A percentile compares a stretch with the other conserved stretches of the same genome.
Conservation (phyloP, 768 basidiomycete species). For the Calocybe indica region DNA sequence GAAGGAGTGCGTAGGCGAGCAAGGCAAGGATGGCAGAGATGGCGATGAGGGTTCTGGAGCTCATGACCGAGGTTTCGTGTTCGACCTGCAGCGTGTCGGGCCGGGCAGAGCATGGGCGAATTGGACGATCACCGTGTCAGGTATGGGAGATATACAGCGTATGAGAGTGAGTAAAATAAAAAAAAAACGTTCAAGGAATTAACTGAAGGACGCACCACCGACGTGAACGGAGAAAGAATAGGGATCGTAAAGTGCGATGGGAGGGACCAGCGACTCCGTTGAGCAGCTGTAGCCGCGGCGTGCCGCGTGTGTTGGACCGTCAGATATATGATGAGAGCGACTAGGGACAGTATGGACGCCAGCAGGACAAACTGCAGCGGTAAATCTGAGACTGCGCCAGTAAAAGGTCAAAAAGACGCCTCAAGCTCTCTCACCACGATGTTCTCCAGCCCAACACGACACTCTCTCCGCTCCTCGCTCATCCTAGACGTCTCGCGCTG, state of each 20-base stretch:
- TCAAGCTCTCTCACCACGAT: slow-evolving; percentile 36
- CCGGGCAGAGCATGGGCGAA: too few relatives aligned
- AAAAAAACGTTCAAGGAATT: background rate
- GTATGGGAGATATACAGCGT: too few relatives aligned
- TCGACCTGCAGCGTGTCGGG: too few relatives aligned
- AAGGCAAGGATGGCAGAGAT: slow-evolving; percentile 36
- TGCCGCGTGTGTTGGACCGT: slow-evolving; percentile 20
- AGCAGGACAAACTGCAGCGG: slow-evolving; percentile 25
- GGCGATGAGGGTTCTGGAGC: slow-evolving; percentile 26
- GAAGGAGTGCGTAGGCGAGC: slow-evolving; percentile 13
- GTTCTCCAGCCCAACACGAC: slow-evolving; percentile 43
- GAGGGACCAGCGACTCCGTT: slow-evolving; percentile 18
- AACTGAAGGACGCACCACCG: slow-evolving; percentile 45
- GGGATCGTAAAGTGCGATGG: slow-evolving; percentile 73
- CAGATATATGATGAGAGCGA: slow-evolving; percentile 29
- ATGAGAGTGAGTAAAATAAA: background rate
- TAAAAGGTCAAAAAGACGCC: background rate
- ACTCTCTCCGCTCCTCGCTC: slow-evolving; percentile 36
- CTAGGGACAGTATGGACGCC: slow-evolving; percentile 25
- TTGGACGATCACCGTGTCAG: too few relatives aligned
- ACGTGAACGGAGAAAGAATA: slow-evolving; percentile 72
- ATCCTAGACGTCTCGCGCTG: slow-evolving; percentile 39
- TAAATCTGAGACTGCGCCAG: slow-evolving; percentile 1
- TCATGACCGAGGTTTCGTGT: slow-evolving; percentile 60
- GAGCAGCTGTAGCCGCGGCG: slow-evolving; percentile 8